Base-by-base conservation (phyloP, 2,329 filamentous ascomycete species). In the Monilinia laxa region DNA sequence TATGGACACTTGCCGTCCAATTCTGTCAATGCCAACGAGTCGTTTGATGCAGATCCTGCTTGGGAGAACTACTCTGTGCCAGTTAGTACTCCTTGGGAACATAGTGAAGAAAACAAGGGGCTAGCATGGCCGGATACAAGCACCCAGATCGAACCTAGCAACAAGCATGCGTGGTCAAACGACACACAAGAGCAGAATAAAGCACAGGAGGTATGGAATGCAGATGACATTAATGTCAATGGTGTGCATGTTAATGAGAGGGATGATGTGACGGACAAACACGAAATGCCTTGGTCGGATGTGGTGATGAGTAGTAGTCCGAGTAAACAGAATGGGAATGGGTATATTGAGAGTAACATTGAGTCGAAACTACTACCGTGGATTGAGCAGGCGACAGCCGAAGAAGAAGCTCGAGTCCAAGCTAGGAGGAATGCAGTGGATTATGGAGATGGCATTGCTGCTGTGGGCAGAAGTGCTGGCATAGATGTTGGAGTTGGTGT, bases 351-450 rank as follows among this genome's bases (percentile, higher is more conserved):
- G 38, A 59, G 56, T 6, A 65, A 52, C 20, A 65, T 65, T 11
- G 64, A 65, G 58, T 62, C 64, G 7, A 65, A 62, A 31, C 47
- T 65, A 12, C 40, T 62, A 23, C 64, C 64, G 7, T 65, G 64
- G 64, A 65, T 65, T 54, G 64, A 65, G 38, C 64, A 65, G 38
- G 64, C 47, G 16, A 65, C 55, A 2, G 64, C 64, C 16, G 55
- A 65, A 47, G 64, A 65, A 52, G 63, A 65, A 18, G 63, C 62
- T 20, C 62, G 60, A 18, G 63, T 35, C n/a, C 64, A 65, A 45
- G 64, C 64, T 28, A 31, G 60, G 23, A 63, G 60, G n/a, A 63
- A 62, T 12, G 45, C 45, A 0, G 45, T 63, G 18, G 49, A 42
- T 20, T 63, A 40, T 38, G 60, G 60, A 35, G 28, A 25, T n/a